phyloP scores from a whole-genome alignment of 2,329 filamentous ascomycete species.

The Fusarium avenaceum region DNA sequence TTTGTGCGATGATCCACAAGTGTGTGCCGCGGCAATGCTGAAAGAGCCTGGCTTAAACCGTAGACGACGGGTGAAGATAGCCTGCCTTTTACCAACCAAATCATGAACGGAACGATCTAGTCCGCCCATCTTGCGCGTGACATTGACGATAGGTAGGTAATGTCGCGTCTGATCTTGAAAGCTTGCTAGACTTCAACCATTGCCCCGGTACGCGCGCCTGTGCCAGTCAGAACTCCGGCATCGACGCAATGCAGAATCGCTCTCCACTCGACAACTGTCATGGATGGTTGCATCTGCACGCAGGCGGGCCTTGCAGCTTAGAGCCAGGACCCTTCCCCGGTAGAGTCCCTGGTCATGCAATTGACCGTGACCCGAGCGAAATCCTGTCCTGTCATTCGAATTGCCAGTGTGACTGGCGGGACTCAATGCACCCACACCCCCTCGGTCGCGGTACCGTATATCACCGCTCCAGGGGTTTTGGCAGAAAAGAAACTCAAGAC shows the following conservation, averaged over 20 bases:
- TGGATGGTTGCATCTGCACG: slow-evolving; percentile 46
- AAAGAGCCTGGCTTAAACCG: slow-evolving; percentile 28
- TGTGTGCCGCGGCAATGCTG: slow-evolving; percentile 43
- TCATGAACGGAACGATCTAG: slow-evolving; percentile 39
- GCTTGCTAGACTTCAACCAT: slow-evolving; percentile 44
- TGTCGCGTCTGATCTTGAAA: slow-evolving; percentile 43
- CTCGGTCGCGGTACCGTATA: slow-evolving; percentile 44
- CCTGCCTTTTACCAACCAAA: slow-evolving; percentile 20
- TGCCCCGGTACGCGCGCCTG: slow-evolving; percentile 47
- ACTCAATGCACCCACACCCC: slow-evolving; percentile 40
- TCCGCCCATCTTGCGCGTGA: slow-evolving; percentile 39
- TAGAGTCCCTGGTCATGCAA: slow-evolving; percentile 42
- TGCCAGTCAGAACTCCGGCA: slow-evolving; percentile 43
- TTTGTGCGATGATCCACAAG: slow-evolving; percentile 6
- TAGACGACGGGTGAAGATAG: slow-evolving; percentile 8
- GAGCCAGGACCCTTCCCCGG: slow-evolving; percentile 43
- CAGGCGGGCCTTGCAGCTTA: slow-evolving; percentile 48
- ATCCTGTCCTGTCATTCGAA: slow-evolving; percentile 24
- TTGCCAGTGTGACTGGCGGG: slow-evolving; percentile 15
- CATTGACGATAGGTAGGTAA: slow-evolving; percentile 43
- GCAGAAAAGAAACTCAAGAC: slow-evolving; percentile 12
- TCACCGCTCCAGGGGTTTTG: slow-evolving; percentile 43
- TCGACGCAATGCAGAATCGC: slow-evolving; percentile 43
- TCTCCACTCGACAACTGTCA: slow-evolving; percentile 44
- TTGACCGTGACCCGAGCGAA: slow-evolving; percentile 42